Conservation (phyloP, 108 stramenopile genomes). For the Cyclotella kingstonii region DNA sequence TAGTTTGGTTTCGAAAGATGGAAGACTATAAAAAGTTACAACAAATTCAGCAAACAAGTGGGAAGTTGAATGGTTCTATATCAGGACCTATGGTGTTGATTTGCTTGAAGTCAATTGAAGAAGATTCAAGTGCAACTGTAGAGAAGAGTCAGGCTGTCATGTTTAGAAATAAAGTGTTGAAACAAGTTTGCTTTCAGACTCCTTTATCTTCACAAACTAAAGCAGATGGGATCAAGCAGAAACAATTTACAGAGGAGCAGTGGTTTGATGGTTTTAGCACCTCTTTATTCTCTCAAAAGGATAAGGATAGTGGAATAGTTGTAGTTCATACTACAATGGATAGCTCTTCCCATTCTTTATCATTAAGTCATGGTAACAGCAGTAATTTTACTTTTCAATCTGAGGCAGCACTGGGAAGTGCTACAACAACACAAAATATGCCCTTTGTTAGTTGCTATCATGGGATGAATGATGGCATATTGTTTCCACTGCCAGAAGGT, state of each 20-base stretch:
- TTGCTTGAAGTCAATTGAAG: conserved; percentile 18
- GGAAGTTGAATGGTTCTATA: background rate
- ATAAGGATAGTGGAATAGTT: conserved; percentile 5
- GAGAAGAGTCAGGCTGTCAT: too few relatives aligned
- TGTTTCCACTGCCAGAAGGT: conserved; percentile 74
- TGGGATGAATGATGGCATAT: conserved; percentile 72
- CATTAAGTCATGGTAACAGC: background rate
- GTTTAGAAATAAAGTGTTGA: conserved; percentile 50
- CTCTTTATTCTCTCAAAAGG: conserved; percentile 15
- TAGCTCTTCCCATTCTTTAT: background rate
- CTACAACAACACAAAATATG: conserved; percentile 66
- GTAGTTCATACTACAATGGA: conserved; percentile 29
- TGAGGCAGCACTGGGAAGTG: conserved; percentile 31
- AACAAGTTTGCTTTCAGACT: conserved; percentile 64
- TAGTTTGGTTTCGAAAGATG: conserved; percentile 66
- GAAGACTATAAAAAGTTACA: conserved; percentile 59
- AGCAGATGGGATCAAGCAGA: conserved; percentile 7
- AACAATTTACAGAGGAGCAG: conserved; percentile 14
- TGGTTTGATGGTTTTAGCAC: conserved; percentile 30
- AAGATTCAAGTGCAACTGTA: conserved; percentile 2
- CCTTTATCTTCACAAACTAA: conserved; percentile 32
- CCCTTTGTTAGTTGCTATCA: conserved; percentile 78
- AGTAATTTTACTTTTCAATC: conserved; percentile 42
- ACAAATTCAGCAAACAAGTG: conserved; percentile 1
- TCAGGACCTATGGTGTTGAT: conserved; percentile 44